A percentile compares a stretch with the other conserved stretches of the same genome.
phyloP scores from a whole-genome alignment of 2,329 filamentous ascomycete genomes.

The Claviceps maximensis region DNA sequence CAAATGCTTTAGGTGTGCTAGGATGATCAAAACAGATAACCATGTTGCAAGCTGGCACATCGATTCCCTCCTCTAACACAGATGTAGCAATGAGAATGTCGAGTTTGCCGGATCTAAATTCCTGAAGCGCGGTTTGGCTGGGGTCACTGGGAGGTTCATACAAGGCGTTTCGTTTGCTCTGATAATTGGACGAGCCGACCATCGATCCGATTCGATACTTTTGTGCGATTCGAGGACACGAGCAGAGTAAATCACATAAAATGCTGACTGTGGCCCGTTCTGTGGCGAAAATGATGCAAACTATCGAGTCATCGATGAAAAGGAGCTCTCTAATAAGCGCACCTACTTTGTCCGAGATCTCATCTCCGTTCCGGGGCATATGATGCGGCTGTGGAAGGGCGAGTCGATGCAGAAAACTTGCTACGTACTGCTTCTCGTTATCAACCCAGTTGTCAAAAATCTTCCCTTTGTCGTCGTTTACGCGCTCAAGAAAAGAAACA shows the following conservation, averaged over 20 bases:
- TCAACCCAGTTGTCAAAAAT: conserved; percentile 29
- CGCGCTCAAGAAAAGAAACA: conserved; percentile 16
- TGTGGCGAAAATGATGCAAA: conserved; percentile 55
- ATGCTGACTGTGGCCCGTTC: conserved; percentile 49
- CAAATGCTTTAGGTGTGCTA: conserved; percentile 40
- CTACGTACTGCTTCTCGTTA: conserved; percentile 44
- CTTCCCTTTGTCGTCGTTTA: conserved; percentile 7
- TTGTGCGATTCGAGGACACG: conserved; percentile 32
- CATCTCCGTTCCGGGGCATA: conserved; percentile 6
- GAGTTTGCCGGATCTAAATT: conserved; percentile 39
- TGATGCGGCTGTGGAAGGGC: conserved; percentile 5
- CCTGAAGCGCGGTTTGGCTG: conserved; percentile 22
- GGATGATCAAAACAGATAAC: conserved; percentile 44
- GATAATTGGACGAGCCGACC: conserved; percentile 36
- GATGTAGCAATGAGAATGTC: conserved; percentile 50
- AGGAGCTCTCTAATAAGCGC: conserved; percentile 40
- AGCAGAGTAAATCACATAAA: conserved; percentile 41
- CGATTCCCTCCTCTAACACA: conserved; percentile 55
- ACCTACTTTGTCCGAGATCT: conserved; percentile 44
- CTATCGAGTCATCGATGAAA: conserved; percentile 25
- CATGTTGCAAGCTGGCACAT: conserved; percentile 50
- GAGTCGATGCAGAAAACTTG: conserved; percentile 29
- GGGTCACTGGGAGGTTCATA: conserved; percentile 21
- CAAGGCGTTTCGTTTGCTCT: conserved; percentile 26
- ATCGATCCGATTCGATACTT: conserved; percentile 40